phyloP scores from a whole-genome alignment of 179 eudicot species.

The Beta lomatogona region DNA sequence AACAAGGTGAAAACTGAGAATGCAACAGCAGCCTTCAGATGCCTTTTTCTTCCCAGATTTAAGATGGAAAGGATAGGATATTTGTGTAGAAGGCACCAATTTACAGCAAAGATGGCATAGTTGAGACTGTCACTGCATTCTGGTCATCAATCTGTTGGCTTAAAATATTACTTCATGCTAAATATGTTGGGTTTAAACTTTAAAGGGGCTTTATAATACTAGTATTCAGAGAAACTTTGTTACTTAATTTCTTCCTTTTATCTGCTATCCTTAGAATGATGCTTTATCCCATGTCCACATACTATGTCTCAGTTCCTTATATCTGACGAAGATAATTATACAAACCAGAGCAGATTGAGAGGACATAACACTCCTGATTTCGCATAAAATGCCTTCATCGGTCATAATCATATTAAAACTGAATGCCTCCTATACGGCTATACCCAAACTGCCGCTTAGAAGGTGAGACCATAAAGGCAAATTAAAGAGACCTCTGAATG shows the following conservation, averaged over 20 bases:
- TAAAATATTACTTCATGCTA: neutral
- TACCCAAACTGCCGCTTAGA: no score
- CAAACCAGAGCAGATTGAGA: neutral
- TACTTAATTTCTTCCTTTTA: neutral
- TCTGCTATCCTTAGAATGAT: neutral
- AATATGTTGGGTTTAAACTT: neutral
- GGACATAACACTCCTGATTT: neutral
- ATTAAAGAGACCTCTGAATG: neutral
- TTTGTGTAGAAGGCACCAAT: neutral
- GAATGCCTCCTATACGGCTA: no score
- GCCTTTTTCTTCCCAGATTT: neutral
- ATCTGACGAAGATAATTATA: neutral
- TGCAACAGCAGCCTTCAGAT: neutral
- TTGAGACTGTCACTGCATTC: neutral
- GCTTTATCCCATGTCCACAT: neutral
- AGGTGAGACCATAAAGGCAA: no score
- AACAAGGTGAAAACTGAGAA: neutral
- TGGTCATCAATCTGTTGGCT: neutral
- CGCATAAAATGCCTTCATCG: neutral
- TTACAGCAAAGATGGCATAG: neutral
- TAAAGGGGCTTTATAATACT: neutral
- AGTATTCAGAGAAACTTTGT: neutral
- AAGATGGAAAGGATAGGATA: neutral
- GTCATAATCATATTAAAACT: neutral
- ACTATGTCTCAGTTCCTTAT: neutral